Base-by-base conservation (phyloP, 1,284 basidiomycete genomes). In the Marasmius oreades region DNA sequence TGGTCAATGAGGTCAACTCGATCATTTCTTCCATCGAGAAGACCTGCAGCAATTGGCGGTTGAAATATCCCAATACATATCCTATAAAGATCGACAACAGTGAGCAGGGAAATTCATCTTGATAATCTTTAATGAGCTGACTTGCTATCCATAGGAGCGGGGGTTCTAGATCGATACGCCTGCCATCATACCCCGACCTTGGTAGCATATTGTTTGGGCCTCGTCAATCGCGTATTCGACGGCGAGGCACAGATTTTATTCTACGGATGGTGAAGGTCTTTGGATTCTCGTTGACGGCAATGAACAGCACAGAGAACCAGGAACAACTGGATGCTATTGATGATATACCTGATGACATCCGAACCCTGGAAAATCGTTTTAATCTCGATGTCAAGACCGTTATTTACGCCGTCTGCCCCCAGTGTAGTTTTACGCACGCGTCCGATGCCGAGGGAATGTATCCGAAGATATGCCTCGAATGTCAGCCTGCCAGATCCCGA, bases 221-320 rank as follows among this genome's bases (percentile, higher is more conserved):
- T 51, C 16, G n/a, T 28, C 3, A 51, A 12, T 14, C 24, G 48
- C 12, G 31, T 34, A 5, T 51, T 51, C 28, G 33, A 26, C 33
- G 48, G 16, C 8, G 48, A 18, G 11, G n/a, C 37, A n/a, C 47
- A 43, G 36, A 11, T 16, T 55, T 55, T 36, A 42, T 50, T 2
- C 26, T 55, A 20, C 31, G 26, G 39, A 51, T 44, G 47, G 31
- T 51, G 11, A 47, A 55, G 22, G 34, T 55, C 12, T 55, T 48
- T 43, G 55, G 55, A 7, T 22, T 11, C 10, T 10, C 55, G 11
- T 37, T 55, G 36, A 39, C 31, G 23, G 10, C n/a, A 14, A 18
- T 55, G 3, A 8, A 8, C 16, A 8, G 8, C 34, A 16, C 8
- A 16, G 34, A 36, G 34, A 36, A 36, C 34, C 8, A 8, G 34